Evolutionary conservation across 495 filamentous ascomycete genomes (phyloP), one percentile per base, ranked within the genome.

Genomic region (Lophiotrema nucula): DNA sequence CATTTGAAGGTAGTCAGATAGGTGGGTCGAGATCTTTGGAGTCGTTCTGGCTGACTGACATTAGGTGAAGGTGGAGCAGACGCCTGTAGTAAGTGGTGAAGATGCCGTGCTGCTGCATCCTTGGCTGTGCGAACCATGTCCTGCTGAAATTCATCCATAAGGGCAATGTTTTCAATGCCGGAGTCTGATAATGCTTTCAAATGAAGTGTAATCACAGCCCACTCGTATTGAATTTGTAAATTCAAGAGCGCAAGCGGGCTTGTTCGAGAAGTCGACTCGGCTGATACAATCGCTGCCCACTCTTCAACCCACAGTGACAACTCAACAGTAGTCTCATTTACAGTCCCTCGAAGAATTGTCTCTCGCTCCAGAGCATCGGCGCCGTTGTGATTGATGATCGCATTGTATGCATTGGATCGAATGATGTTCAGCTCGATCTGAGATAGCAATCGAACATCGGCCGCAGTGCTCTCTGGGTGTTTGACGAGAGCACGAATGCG

Each of bases 1-100:
- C 77, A 80, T 55, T 73, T 74, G 16, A 81, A 71, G 22, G 74
- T 76, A 8, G 73, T 72, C 13, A 80, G 70, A 55, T 81, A 81
- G 27, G 72, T 67, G n/a, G n/a, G n/a, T n/a, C n/a, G n/a, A n/a
- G n/a, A n/a, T n/a, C n/a, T n/a, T 47, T 72, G 66, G 22, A 72
- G 70, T 13, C 74, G 69, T 24, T 65, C 51, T 28, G 70, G 69
- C 41, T 41, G 33, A 28, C 1, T 33, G 6, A 18, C 13, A 33
- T 24, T 27, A 0, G 54, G 13, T 15, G 46, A 31, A 24, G 46
- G 46, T 6, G 55, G 23, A 2, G 46, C 31, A 11, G 57, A 78
- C 74, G 22, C 48, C 16, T 38, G 26, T 3, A 67, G 50, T 12
- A 62, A 19, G 8, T 76, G 71, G 5, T 71, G 67, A n/a, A 81